A percentile compares a stretch with the other conserved stretches of the same genome.
Evolutionary conservation across 306 rosid genomes (phyloP).

Genomic region (Cucurbita maxima): DNA sequence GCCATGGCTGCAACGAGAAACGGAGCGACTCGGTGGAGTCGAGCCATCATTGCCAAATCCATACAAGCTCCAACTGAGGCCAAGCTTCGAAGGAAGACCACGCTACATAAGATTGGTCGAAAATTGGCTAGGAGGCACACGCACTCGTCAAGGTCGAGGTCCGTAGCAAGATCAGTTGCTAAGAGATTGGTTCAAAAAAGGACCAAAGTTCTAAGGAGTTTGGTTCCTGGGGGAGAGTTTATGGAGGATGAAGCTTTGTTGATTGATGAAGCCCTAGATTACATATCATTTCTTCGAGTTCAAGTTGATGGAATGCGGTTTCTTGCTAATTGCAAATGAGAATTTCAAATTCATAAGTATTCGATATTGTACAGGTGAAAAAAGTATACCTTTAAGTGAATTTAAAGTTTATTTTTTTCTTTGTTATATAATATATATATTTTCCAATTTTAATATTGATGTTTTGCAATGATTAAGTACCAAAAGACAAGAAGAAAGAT

Average conservation of each 20-base stretch:
- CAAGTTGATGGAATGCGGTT: conserved; percentile 73
- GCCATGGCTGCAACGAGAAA: conserved; percentile 70
- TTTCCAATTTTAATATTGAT: background rate
- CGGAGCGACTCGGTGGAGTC: conserved; percentile 48
- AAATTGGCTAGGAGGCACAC: conserved; percentile 6
- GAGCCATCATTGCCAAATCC: conserved; percentile 34
- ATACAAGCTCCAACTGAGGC: background rate
- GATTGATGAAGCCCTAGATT: conserved; percentile 88
- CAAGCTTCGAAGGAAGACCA: background rate
- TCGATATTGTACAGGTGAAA: conserved; percentile 1
- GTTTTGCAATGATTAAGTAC: background rate
- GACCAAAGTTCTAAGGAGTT: conserved; percentile 35
- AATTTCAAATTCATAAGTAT: background rate
- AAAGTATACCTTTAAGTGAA: background rate
- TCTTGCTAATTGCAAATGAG: conserved; percentile 27
- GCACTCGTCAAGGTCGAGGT: background rate
- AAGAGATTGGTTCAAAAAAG: conserved; percentile 43
- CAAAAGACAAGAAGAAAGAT: background rate
- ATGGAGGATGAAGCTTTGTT: conserved; percentile 48
- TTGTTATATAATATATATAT: background rate
- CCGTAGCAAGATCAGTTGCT: conserved; percentile 16
- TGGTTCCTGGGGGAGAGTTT: conserved; percentile 62
- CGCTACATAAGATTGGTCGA: conserved; percentile 12
- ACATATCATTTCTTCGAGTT: conserved; percentile 39
- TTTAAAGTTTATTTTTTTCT: background rate